Conservation (phyloP, 805 yeast species). For the Saccharomycopsis sp. region DNA sequence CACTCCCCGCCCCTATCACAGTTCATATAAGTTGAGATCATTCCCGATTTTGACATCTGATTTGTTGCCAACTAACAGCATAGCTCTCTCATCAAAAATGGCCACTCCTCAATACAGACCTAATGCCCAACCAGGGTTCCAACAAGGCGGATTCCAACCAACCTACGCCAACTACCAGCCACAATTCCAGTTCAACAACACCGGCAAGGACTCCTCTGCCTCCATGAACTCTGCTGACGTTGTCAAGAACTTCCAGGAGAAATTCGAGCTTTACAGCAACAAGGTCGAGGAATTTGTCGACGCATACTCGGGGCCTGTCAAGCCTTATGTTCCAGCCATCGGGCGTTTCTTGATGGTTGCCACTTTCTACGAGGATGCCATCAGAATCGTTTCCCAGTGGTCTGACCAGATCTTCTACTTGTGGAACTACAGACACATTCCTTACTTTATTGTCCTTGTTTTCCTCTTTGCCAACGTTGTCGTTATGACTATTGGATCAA, state of each 20-base stretch:
- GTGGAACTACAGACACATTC: conserved; percentile 70
- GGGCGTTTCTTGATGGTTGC: conserved; percentile 90
- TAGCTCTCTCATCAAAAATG: conserved; percentile 3
- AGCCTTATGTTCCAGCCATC: conserved; percentile 76
- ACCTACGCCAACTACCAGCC: conserved; percentile 17
- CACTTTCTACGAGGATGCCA: conserved; percentile 84
- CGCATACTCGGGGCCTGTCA: conserved; percentile 43
- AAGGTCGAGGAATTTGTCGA: conserved; percentile 49
- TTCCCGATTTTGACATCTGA: too few species aligned
- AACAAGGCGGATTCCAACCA: conserved; percentile 22
- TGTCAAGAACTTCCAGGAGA: conserved; percentile 20
- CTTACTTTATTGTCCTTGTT: conserved; percentile 68
- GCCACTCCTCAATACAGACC: conserved; percentile 11
- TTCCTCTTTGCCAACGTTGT: conserved; percentile 59
- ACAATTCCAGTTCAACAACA: conserved; percentile 15
- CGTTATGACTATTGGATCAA: conserved; percentile 68
- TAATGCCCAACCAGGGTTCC: conserved; percentile 5
- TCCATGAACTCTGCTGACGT: conserved; percentile 3
- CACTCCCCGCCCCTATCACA: too few species aligned
- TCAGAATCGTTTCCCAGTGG: conserved; percentile 85
- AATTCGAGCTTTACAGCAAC: conserved; percentile 46
- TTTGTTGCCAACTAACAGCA: too few species aligned
- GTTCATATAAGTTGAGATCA: too few species aligned
- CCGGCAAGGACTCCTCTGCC: background rate
- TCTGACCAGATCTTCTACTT: conserved; percentile 81